Evolutionary conservation across 1,284 basidiomycete species (phyloP).

Genomic region (Schizopora paradoxa): DNA sequence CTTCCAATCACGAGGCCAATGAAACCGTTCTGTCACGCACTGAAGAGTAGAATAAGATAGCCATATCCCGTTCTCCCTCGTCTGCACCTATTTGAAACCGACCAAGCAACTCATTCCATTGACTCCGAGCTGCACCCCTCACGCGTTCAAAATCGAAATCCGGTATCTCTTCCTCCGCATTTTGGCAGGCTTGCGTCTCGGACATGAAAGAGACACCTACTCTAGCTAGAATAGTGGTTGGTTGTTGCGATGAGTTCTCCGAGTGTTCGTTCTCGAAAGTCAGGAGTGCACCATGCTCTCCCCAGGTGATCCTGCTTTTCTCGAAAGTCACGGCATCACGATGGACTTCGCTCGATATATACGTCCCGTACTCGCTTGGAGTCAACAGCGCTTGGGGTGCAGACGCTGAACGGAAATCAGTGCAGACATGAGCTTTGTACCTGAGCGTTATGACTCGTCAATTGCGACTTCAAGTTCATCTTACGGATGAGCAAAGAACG

Average conservation of each 20-base stretch:
- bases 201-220: slow-evolving; percentile 59
- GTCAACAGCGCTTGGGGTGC: slow-evolving; percentile 22
- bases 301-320: slow-evolving; percentile 26
- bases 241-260: background rate
- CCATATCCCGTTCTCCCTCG: slow-evolving; percentile 41
- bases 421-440: slow-evolving; percentile 30
- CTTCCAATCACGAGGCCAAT: background rate
- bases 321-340: slow-evolving; percentile 39
- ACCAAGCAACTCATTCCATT: slow-evolving; percentile 54
- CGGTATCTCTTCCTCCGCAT: slow-evolving; percentile 54
- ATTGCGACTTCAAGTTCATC: background rate
- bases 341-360: slow-evolving; percentile 44
- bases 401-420: slow-evolving; percentile 44
- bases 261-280: slow-evolving; percentile 36
- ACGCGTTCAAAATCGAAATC: slow-evolving; percentile 50
- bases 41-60: slow-evolving; percentile 55
- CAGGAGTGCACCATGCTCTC: slow-evolving; percentile 45
- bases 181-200: slow-evolving; percentile 48
- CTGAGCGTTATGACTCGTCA: background rate
- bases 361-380: slow-evolving; percentile 48
- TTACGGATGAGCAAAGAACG: background rate
- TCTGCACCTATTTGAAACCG: slow-evolving; percentile 48
- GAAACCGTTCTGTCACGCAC: slow-evolving; percentile 26
- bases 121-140: slow-evolving; percentile 34
- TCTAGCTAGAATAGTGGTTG: slow-evolving; percentile 43